Base-by-base conservation (phyloP, 805 yeast genomes). In the Maudiozyma bulderi region DNA sequence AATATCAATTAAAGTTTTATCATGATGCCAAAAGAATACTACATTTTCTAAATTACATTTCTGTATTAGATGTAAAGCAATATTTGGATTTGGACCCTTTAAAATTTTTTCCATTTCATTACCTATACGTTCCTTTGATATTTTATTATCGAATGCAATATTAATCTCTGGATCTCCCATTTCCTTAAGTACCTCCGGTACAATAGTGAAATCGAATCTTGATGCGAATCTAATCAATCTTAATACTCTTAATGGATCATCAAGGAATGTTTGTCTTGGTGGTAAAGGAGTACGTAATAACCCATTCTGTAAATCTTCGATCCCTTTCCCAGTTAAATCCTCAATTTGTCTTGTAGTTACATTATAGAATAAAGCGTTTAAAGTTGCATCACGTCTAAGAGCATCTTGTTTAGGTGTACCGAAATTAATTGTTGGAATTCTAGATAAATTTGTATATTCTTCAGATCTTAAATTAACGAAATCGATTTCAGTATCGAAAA, bases 331-430 rank as follows among this genome's bases (percentile, higher is more conserved):
- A 0, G 99, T 93, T 52, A 83, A 79, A 66, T 93, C 99, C 63
- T 93, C 99, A 28, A 93, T 81, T 50, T 74, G 56, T 11, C 72
- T 72, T 5, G 81, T 76, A 47, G 76, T 75, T 47, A 93, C 74
- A 65, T 93, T 93, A 67, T 84, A 93, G 60, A 93, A 93, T 28
- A 93, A 69, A 0, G 99, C 95, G 64, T 93, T 93, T 47, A 93
- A 69, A 0, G 99, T 93, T 1, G 98, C 98, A 69, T 93, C 99
- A 61, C 99, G 74, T 59, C 99, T 76, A 54, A 80, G 70, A 0
- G 98, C 96, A 66, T 93, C 99, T 61, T 91, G 86, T 52, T 78
- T 75, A 0, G 98, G 91, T 0, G 98, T 89, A 0, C 99, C 99
- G 58, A 81, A 84, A 58, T 77, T 75, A 40, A 87, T 80, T 1